A percentile compares a stretch with the other conserved stretches of the same genome.
Evolutionary conservation across 2,329 filamentous ascomycete genomes (phyloP).

Genomic region (Bipolaris cookei): DNA sequence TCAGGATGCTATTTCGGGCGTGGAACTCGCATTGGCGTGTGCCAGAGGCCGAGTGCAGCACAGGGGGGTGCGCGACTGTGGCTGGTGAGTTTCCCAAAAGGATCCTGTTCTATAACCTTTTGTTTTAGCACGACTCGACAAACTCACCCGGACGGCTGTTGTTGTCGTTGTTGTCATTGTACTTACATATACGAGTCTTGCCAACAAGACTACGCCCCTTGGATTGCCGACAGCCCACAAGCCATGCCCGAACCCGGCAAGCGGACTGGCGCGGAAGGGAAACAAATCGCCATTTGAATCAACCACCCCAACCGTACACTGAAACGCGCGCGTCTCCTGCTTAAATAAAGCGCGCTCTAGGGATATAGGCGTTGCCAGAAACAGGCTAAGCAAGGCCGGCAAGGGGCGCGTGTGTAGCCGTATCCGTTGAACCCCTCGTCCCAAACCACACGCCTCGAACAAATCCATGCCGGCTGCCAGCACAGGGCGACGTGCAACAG

Average conservation of each 20-base stretch:
- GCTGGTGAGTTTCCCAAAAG: neutral
- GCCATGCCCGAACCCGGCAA: neutral
- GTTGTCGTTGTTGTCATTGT: too few species aligned
- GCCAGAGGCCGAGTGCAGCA: neutral
- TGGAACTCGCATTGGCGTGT: neutral
- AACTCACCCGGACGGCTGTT: too few species aligned
- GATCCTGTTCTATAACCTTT: neutral
- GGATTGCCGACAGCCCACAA: too few species aligned
- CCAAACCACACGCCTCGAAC: neutral
- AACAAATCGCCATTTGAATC: too few species aligned
- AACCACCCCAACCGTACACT: neutral
- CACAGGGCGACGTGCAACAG: neutral
- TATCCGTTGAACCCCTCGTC: neutral
- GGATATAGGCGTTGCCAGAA: neutral
- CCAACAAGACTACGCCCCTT: too few species aligned
- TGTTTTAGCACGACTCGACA: neutral
- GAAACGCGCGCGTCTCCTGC: neutral
- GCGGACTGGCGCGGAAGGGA: neutral
- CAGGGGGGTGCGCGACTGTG: neutral
- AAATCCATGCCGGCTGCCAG: neutral
- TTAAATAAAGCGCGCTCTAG: neutral
- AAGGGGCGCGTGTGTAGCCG: too few species aligned
- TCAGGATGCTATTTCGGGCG: neutral
- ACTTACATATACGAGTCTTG: too few species aligned
- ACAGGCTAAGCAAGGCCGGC: neutral